Evolutionary conservation across 345 rosid species (phyloP).

Genomic region (Populus pruinosa): DNA sequence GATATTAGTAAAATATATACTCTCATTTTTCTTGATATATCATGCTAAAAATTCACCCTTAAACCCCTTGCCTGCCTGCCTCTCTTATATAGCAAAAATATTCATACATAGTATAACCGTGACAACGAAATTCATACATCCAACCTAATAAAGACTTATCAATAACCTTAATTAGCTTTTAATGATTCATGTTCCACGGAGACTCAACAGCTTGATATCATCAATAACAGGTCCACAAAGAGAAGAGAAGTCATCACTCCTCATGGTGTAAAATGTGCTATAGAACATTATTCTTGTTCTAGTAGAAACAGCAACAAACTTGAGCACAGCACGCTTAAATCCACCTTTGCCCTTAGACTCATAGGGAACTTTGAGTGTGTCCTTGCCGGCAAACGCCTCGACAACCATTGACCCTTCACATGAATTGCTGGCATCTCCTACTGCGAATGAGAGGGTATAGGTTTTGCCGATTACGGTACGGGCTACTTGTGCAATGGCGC

Average conservation of each 20-base stretch:
- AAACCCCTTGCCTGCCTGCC: not conserved
- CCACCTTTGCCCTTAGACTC: conserved; percentile 66
- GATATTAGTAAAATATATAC: not conserved
- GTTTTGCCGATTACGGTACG: conserved; percentile 39
- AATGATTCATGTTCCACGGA: conserved; percentile 17
- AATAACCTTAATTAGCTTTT: not conserved
- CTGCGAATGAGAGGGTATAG: conserved; percentile 53
- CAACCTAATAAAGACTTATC: not conserved
- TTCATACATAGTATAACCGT: not conserved
- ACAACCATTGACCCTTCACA: conserved; percentile 69
- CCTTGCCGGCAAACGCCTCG: conserved; percentile 63
- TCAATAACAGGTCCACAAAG: conserved; percentile 83
- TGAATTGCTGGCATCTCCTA: conserved; percentile 58
- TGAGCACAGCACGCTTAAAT: conserved; percentile 41
- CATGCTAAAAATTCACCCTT: not conserved
- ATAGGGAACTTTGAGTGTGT: conserved; percentile 47
- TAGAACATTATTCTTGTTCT: conserved; percentile 62
- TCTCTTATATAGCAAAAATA: not conserved
- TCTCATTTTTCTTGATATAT: not conserved
- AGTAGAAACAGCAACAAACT: conserved; percentile 45
- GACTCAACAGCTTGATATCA: conserved; percentile 51
- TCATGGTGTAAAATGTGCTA: conserved; percentile 67
- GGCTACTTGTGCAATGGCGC: conserved; percentile 61
- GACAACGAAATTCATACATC: not conserved
- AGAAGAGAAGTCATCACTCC: conserved; percentile 60